A percentile compares a stretch with the other conserved stretches of the same genome.
Conservation (phyloP, 176 grass and related monocot species). For the Chloris gayana region DNA sequence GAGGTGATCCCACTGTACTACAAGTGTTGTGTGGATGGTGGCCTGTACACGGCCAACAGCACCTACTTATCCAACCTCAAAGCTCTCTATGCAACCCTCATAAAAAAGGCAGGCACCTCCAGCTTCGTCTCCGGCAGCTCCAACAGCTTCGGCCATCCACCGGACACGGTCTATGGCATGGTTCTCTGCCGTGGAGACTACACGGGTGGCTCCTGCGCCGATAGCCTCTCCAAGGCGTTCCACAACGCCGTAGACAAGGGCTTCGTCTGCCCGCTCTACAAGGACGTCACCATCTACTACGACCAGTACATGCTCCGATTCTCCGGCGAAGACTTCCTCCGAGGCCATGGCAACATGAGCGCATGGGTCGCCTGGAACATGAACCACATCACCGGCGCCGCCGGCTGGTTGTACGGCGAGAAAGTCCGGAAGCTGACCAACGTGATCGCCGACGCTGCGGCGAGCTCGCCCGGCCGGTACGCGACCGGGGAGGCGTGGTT, state of each 20-base stretch:
- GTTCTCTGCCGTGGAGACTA: constrained; percentile 46
- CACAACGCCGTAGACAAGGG: not conserved
- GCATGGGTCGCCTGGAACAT: not conserved
- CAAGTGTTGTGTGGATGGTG: not conserved
- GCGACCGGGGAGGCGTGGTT: constrained; percentile 31
- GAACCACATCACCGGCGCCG: not conserved
- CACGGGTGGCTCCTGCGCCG: not conserved
- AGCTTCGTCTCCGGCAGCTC: not conserved
- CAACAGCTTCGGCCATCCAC: not conserved
- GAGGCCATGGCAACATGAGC: not conserved
- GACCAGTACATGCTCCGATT: constrained; percentile 41
- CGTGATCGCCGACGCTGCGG: not conserved
- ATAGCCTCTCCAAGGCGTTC: constrained; percentile 14
- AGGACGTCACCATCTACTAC: constrained; percentile 30
- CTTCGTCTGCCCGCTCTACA: constrained; percentile 1
- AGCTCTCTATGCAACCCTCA: not conserved
- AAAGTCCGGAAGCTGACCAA: not conserved
- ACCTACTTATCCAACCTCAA: constrained; percentile 38
- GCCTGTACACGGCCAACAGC: not conserved
- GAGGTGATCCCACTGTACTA: not conserved
- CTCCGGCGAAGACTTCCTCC: constrained; percentile 22
- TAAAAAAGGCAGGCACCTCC: not conserved
- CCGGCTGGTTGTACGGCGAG: not conserved
- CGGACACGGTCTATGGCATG: not conserved
- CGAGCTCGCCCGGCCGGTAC: not conserved